Conservation (phyloP, 169 alveolate species). For the Babesia gibsoni region DNA sequence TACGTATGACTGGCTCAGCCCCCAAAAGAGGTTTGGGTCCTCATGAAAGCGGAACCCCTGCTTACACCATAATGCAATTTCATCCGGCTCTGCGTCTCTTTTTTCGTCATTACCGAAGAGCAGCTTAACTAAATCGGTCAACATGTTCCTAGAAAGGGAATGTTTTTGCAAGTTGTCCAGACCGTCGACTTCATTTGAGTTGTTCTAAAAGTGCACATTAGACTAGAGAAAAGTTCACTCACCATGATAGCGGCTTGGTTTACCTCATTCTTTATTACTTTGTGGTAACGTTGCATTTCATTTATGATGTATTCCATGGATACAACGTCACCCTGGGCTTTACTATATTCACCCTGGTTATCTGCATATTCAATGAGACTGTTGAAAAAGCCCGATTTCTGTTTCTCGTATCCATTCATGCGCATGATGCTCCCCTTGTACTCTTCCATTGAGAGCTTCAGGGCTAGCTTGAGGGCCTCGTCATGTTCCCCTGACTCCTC, state of each 20-base stretch:
- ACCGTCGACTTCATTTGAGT: not conserved
- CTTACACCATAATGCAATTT: conserved; percentile 58
- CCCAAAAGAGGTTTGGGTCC: conserved; percentile 59
- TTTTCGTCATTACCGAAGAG: conserved; percentile 30
- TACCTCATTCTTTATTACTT: not conserved
- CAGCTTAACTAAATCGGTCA: conserved; percentile 5
- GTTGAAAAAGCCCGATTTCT: conserved; percentile 20
- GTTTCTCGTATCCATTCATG: not conserved
- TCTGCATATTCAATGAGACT: not conserved
- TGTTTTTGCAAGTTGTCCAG: not conserved
- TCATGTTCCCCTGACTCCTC: conserved; percentile 15
- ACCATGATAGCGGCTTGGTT: not conserved
- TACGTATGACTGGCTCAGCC: conserved; percentile 60
- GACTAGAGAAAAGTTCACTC: not conserved
- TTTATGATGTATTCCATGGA: conserved; percentile 13
- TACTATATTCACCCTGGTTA: not conserved
- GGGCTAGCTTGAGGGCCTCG: conserved; percentile 33
- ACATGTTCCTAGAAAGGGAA: conserved; percentile 4
- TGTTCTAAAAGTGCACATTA: too few relatives aligned
- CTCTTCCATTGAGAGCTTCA: conserved; percentile 35
- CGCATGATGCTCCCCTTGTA: not conserved
- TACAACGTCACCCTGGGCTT: not conserved
- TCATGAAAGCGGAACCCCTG: conserved; percentile 64
- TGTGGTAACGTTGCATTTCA: not conserved
- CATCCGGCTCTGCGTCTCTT: conserved; percentile 19